Percentiles rank a stretch among this genome's conserved stretches.
Evolutionary conservation across 495 filamentous ascomycete genomes (phyloP).

Genomic region (Cladorrhinum samala): DNA sequence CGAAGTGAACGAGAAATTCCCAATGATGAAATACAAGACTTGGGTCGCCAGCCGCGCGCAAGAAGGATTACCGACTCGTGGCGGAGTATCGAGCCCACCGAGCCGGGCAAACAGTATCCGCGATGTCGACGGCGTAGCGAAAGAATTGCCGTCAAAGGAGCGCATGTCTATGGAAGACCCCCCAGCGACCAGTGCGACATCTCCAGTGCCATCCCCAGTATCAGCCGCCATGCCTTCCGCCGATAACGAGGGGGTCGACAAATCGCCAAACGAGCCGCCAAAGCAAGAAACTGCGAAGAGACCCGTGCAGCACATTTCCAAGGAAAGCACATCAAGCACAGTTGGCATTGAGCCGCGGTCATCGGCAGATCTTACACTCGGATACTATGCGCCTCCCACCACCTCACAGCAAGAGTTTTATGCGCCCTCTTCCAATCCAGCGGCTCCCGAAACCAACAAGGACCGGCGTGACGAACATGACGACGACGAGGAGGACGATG

Average conservation of each 20-base stretch:
- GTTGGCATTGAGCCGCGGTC: slow-evolving; percentile 8
- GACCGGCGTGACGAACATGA: slow-evolving; percentile 36
- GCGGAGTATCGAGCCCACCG: slow-evolving; percentile 73
- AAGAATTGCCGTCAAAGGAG: slow-evolving; percentile 36
- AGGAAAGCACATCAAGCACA: slow-evolving; percentile 31
- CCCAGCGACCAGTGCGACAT: slow-evolving; percentile 25
- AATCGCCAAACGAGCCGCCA: neutral
- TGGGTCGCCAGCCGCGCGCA: slow-evolving; percentile 82
- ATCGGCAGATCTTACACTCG: slow-evolving; percentile 11
- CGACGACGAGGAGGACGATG: slow-evolving; percentile 67
- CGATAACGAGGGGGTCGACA: neutral
- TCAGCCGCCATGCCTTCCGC: neutral
- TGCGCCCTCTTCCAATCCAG: neutral
- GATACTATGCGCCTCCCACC: neutral
- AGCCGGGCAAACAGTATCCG: slow-evolving; percentile 64
- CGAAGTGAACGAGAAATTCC: slow-evolving; percentile 96
- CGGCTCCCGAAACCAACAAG: slow-evolving; percentile 12
- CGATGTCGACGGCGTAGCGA: slow-evolving; percentile 50
- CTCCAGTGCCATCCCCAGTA: slow-evolving; percentile 12
- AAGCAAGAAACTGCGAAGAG: slow-evolving; percentile 20
- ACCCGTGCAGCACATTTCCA: slow-evolving; percentile 22
- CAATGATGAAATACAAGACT: slow-evolving; percentile 88
- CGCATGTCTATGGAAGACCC: slow-evolving; percentile 27
- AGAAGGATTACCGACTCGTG: slow-evolving; percentile 75
- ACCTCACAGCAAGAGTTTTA: slow-evolving; percentile 7